Evolutionary conservation across 257 asterid species (phyloP).

Genomic region (Nicotiana benthamiana): DNA sequence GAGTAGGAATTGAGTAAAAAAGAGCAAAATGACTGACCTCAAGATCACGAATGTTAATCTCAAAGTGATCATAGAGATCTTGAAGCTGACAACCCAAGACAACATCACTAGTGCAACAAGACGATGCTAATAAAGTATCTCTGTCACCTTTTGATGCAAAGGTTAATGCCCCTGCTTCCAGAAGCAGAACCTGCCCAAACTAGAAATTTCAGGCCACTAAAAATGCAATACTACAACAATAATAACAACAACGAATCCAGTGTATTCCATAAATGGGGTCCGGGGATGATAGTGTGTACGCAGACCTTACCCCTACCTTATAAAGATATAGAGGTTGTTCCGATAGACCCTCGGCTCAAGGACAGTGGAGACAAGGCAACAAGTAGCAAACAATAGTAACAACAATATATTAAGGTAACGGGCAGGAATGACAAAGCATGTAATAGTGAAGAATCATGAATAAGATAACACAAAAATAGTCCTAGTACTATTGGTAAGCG

Average conservation of each 20-base stretch:
- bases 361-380: too few species aligned
- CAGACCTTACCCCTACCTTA: too few species aligned
- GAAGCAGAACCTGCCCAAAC: slow-evolving; percentile 55
- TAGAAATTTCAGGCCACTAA: slow-evolving; percentile 11
- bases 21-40: slow-evolving; percentile 45
- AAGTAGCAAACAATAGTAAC: too few species aligned
- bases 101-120: slow-evolving; percentile 24
- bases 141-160: slow-evolving; percentile 42
- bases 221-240: not conserved
- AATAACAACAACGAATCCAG: not conserved
- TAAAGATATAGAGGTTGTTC: too few species aligned
- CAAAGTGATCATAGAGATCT: slow-evolving; percentile 62
- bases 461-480: too few species aligned
- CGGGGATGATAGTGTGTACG: too few species aligned
- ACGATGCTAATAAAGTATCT: slow-evolving; percentile 24
- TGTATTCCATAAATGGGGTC: too few species aligned
- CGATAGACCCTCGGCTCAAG: too few species aligned
- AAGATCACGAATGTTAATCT: slow-evolving; percentile 45
- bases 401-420: too few species aligned
- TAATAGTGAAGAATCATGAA: too few species aligned
- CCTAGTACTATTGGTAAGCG: too few species aligned
- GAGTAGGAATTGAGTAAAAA: slow-evolving; percentile 7
- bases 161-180: slow-evolving; percentile 50
- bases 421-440: too few species aligned
- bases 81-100: slow-evolving; percentile 40